Evolutionary conservation across 495 filamentous ascomycete genomes (phyloP), one percentile per base, ranked within the genome.

Genomic region (Talaromyces thailandensis): DNA sequence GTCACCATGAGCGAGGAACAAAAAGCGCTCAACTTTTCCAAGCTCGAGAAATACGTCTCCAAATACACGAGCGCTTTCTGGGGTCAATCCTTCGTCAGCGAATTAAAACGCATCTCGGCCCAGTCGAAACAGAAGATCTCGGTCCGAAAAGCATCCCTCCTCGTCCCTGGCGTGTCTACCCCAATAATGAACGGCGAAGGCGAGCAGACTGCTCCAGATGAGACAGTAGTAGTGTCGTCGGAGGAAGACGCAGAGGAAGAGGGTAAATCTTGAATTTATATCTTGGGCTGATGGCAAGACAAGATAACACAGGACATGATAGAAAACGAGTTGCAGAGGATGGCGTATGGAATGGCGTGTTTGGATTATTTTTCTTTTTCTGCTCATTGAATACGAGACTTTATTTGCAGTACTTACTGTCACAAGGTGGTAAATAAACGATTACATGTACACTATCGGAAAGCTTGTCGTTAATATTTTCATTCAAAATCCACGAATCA

Each of bases 51-150:
- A 69, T 93, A 93, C 65, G 89, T 95, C 52, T 91, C 88, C 71
- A 93, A 92, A 71, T 93, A 94, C 71, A 95, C 91, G 50, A 95
- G 91, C 74, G 90, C 93, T 11, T 97, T 95, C 86, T 98, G 93
- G 93, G 94, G 93, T n/a, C 83, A 93, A 69, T 91, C 87, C 59
- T 97, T 98, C 65, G 92, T 97, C 51, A 83, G 80, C 24, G 93
- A 97, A 73, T 78, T 98, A 65, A 90, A 78, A 9, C 82, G 86
- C 60, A 87, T 91, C 62, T 87, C 86, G 14, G 78, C 67, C 1
- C 72, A 75, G 50, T 73, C 75, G 1, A 71, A 75, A 37, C 73
- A 76, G 48, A 81, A 79, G 52, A 71, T 79, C 58, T 74, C 77
- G 40, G 62, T 73, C 3, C 76, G 71, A 63, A 72, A 74, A 63